phyloP scores from a whole-genome alignment of 2,329 filamentous ascomycete species.

The Ophiosphaerella narmari region DNA sequence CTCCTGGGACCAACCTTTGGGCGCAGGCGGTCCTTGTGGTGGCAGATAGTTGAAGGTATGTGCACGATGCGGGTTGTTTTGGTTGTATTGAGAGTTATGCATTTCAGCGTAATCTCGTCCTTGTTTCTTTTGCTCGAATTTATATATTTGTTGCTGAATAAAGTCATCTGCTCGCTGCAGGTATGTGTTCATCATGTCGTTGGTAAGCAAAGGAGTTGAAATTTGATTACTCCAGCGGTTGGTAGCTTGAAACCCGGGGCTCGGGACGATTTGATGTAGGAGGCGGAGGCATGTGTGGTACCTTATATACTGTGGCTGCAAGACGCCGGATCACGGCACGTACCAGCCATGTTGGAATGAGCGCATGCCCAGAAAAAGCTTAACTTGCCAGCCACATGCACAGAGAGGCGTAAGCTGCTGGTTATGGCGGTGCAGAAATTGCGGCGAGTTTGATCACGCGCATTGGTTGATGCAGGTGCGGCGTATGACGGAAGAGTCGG shows the following conservation, averaged over 20 bases:
- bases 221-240: constrained; percentile 1
- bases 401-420: constrained; percentile 11
- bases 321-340: constrained; percentile 10
- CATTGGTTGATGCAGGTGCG: constrained; percentile 7
- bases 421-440: constrained; percentile 6
- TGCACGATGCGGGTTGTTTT: constrained; percentile 3
- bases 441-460: neutral
- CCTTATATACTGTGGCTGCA: constrained; percentile 8
- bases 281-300: neutral
- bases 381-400: constrained; percentile 12
- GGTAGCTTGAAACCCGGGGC: neutral
- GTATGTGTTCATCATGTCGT: constrained; percentile 16
- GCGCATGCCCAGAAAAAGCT: constrained; percentile 10
- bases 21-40: constrained; percentile 49
- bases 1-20: constrained; percentile 62
- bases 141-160: constrained; percentile 22
- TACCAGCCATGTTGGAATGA: constrained; percentile 16
- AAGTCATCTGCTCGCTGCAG: constrained; percentile 21
- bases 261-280: neutral
- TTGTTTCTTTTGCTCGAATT: constrained; percentile 19
- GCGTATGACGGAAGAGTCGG: constrained; percentile 16
- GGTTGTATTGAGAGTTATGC: constrained; percentile 8
- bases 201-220: neutral
- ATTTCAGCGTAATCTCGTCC: constrained; percentile 5
- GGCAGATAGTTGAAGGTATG: constrained; percentile 13